Percentiles rank a stretch among this genome's conserved stretches.
Evolutionary conservation across 441 rosid species (phyloP).

Genomic region (Mallotus japonicus): DNA sequence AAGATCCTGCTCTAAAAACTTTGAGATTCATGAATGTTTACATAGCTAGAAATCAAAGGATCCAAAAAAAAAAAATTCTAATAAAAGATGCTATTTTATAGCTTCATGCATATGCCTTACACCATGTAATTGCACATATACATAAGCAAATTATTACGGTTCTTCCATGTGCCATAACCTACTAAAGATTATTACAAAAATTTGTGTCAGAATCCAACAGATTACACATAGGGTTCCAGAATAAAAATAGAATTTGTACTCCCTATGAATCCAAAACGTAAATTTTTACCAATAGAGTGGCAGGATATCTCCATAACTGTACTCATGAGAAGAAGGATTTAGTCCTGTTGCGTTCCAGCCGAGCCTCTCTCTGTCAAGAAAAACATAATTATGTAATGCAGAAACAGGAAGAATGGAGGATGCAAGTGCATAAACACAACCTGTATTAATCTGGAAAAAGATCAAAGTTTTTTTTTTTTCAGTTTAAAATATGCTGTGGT

Average conservation of each 20-base stretch:
- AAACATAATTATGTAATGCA: slow-evolving; percentile 12
- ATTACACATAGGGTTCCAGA: not conserved
- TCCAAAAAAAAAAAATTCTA: not conserved
- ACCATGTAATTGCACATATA: not conserved
- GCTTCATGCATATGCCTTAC: not conserved
- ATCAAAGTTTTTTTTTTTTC: not conserved
- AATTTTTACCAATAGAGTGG: not conserved
- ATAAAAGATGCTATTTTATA: not conserved
- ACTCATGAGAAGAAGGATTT: slow-evolving; percentile 71
- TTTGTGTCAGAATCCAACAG: slow-evolving; percentile 1
- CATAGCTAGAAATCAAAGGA: not conserved
- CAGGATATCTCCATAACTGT: not conserved
- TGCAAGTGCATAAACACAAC: not conserved
- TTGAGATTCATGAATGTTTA: not conserved
- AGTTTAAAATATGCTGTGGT: not conserved
- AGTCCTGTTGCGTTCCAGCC: slow-evolving; percentile 79
- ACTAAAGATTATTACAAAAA: not conserved
- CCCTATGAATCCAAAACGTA: not conserved
- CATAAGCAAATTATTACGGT: not conserved
- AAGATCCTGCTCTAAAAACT: no score
- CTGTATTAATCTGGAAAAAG: not conserved
- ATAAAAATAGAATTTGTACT: slow-evolving; percentile 8
- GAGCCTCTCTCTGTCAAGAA: slow-evolving; percentile 77
- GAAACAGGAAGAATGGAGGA: not conserved
- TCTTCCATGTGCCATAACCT: not conserved